Evolutionary conservation across 2,329 filamentous ascomycete genomes (phyloP).

Genomic region (Penicillium sp.): DNA sequence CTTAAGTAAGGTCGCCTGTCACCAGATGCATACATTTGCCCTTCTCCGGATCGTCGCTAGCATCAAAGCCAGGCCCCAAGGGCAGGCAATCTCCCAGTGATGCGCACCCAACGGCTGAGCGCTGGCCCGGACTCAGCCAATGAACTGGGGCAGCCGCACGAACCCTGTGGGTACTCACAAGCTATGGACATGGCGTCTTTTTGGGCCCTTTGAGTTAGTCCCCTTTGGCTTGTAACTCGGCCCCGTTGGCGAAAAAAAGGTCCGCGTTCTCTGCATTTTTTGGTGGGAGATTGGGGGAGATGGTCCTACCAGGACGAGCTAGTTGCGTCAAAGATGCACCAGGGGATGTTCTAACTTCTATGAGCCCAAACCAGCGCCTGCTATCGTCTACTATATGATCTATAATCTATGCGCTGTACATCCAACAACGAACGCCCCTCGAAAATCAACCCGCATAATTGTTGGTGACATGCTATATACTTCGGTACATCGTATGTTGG

Average conservation of each 20-base stretch:
- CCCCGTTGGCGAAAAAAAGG: conserved; percentile 6
- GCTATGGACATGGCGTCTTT: conserved; percentile 34
- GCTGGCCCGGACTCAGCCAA: conserved; percentile 30
- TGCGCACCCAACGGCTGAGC: conserved; percentile 27
- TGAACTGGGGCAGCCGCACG: conserved; percentile 26
- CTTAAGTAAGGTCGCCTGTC: conserved; percentile 19
- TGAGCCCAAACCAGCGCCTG: background rate
- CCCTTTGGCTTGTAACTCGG: conserved; percentile 8
- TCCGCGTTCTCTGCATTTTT: conserved; percentile 1
- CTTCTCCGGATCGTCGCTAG: conserved; percentile 30
- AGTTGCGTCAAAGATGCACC: conserved; percentile 4
- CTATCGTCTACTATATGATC: background rate
- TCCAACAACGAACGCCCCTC: background rate
- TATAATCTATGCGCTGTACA: background rate
- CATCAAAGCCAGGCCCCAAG: conserved; percentile 21
- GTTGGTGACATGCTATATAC: conserved; percentile 2
- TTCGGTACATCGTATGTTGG: background rate
- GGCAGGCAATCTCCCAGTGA: conserved; percentile 22
- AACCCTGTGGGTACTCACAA: conserved; percentile 33
- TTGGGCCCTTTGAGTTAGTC: background rate
- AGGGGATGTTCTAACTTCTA: background rate
- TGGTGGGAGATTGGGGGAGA: background rate
- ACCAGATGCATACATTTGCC: conserved; percentile 7
- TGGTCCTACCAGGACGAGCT: conserved; percentile 3
- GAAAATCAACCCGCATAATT: background rate